phyloP scores from a whole-genome alignment of 2,329 filamentous ascomycete genomes.

The Trichoderma sp. region DNA sequence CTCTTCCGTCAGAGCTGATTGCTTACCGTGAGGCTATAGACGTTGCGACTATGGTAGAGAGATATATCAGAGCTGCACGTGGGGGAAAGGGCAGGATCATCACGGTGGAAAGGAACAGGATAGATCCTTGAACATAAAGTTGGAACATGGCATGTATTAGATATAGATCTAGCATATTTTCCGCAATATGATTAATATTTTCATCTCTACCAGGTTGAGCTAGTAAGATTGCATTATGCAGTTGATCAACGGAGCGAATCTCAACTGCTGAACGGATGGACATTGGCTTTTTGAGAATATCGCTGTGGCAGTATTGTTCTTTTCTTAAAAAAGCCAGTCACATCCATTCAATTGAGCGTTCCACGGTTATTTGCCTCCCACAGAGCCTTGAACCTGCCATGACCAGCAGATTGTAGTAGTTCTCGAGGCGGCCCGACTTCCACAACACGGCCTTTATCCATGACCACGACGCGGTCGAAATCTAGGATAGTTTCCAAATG shows the following conservation, averaged over 20 bases:
- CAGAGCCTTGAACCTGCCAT: constrained; percentile 27
- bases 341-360: background rate
- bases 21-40: constrained; percentile 37
- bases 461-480: constrained; percentile 31
- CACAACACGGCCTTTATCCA: constrained; percentile 29
- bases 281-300: background rate
- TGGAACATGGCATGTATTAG: background rate
- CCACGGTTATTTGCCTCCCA: constrained; percentile 30
- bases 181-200: background rate
- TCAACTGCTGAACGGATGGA: no score
- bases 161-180: background rate
- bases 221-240: background rate
- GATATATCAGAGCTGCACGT: constrained; percentile 45
- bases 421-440: constrained; percentile 29
- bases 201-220: background rate
- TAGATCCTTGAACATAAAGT: constrained; percentile 17
- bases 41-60: constrained; percentile 45
- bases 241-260: background rate
- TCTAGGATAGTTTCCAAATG: constrained; percentile 43
- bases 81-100: constrained; percentile 50
- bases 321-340: background rate
- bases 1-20: constrained; percentile 33
- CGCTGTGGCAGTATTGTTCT: background rate
- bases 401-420: constrained; percentile 20
- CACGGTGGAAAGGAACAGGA: constrained; percentile 45